These are phyloP conservation scores for Solanum pennellii DNA, from an alignment of 257 asterid species.

Conservation along the genomic window DNA sequence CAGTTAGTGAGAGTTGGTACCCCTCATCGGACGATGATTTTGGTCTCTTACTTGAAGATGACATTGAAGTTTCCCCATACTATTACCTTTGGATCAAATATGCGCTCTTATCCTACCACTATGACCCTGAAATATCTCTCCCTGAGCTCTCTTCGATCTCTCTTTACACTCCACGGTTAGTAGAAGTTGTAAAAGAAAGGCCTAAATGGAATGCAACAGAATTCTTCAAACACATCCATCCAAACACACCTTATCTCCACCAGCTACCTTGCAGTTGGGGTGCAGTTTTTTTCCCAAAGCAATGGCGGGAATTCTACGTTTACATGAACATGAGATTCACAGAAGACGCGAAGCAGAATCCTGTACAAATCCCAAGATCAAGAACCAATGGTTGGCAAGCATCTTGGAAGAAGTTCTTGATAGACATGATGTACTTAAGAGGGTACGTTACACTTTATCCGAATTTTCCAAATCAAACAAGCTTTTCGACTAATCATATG, in stretches of 20 bases:
- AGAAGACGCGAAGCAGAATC: slow-evolving; percentile 71
- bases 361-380: slow-evolving; percentile 91
- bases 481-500: slow-evolving; percentile 95
- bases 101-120: slow-evolving; percentile 66
- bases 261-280: slow-evolving; percentile 98
- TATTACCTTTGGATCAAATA: slow-evolving; percentile 89
- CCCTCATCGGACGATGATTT: slow-evolving; percentile 77
- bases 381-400: slow-evolving; percentile 99
- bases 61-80: slow-evolving; percentile 86
- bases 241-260: slow-evolving; percentile 91
- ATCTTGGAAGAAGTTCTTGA: slow-evolving; percentile 89
- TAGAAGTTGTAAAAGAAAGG: slow-evolving; percentile 91
- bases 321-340: slow-evolving; percentile 97
- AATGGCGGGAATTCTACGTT: slow-evolving; percentile 85
- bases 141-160: slow-evolving; percentile 83
- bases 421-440: slow-evolving; percentile 87
- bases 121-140: slow-evolving; percentile 72
- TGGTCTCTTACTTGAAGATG: slow-evolving; percentile 86
- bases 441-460: slow-evolving; percentile 86
- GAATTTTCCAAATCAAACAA: slow-evolving; percentile 76
- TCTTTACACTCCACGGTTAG: slow-evolving; percentile 77
- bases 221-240: slow-evolving; percentile 63
- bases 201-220: slow-evolving; percentile 89
- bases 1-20: slow-evolving; percentile 94
- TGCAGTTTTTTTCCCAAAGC: slow-evolving; percentile 87